Base-by-base conservation (phyloP, 306 rosid genomes). In the Fragaria iinumae region DNA sequence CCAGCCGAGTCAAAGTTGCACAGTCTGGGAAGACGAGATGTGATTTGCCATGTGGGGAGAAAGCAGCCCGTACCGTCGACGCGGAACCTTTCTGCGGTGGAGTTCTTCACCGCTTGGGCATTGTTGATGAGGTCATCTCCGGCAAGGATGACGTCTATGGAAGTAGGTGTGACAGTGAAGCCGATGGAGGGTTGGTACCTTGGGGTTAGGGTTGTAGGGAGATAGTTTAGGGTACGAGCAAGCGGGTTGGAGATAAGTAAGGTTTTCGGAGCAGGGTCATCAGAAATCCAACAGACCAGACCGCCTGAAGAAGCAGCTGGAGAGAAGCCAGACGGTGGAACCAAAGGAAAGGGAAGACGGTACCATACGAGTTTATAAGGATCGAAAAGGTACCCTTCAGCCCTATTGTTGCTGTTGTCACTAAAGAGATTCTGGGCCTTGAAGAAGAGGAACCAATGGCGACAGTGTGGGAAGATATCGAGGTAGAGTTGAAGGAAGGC, bases 111-210 rank as follows among this genome's bases (percentile, higher is more conserved):
- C 0, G 99, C 99, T 86, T 91, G 0, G 96, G 97, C 7, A 96
- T 88, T 14, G 69, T 64, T 34, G n/a, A 92, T 89, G 89, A 95
- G 81, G 84, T 95, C 99, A 63, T 95, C 99, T 0, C 99, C 99
- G 0, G 97, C 97, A 4, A 91, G 79, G 0, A 91, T 89, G 0
- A 92, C 88, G 65, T 90, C 96, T 0, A 95, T 84, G 79, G 92
- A 85, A 1, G 91, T 78, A 21, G 92, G 90, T 55, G 60, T 86
- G 0, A 95, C 80, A 20, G 84, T 77, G 6, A 95, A 39, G 34
- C 99, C 97, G 47, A 95, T 75, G 1, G 99, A 91, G 65, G 99
- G 99, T 62, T 83, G 91, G 17, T 90, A 95, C 25, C 97, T 88
- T 8, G 96, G 87, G 20, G 88, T 84, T 11, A 77, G 18, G 0